Evolutionary conservation across 495 filamentous ascomycete species (phyloP).

Genomic region (Collariella sp.): DNA sequence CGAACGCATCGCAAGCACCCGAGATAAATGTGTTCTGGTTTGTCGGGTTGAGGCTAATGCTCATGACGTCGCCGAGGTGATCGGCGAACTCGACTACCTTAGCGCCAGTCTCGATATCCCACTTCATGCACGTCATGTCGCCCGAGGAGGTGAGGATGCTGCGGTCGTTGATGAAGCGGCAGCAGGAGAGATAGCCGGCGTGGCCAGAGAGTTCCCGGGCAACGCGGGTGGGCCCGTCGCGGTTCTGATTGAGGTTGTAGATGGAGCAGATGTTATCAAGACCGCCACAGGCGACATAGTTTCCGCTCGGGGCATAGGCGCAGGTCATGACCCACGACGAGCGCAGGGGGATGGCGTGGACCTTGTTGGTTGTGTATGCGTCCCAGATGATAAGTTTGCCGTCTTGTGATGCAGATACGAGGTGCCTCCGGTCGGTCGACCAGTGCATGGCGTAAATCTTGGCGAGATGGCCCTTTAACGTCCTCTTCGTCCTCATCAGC

Average conservation of each 20-base stretch:
- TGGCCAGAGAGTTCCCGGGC: conserved; percentile 95
- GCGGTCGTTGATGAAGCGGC: conserved; percentile 97
- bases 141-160: conserved; percentile 96
- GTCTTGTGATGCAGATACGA: conserved; percentile 97
- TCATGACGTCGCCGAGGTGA: conserved; percentile 98
- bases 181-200: conserved; percentile 96
- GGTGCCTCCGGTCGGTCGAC: conserved; percentile 96
- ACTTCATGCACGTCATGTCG: conserved; percentile 99
- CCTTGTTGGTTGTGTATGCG: conserved; percentile 98
- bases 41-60: conserved; percentile 97
- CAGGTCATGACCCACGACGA: conserved; percentile 99
- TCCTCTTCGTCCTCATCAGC: conserved; percentile 88
- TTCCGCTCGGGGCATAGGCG: conserved; percentile 96
- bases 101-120: conserved; percentile 95
- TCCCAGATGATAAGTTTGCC: conserved; percentile 99
- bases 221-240: conserved; percentile 92
- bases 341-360: conserved; percentile 95
- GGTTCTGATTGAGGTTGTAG: conserved; percentile 90
- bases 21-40: conserved; percentile 99
- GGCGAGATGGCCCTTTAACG: conserved; percentile 91
- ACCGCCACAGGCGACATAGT: conserved; percentile 96
- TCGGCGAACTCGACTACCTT: conserved; percentile 98
- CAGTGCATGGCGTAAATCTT: conserved; percentile 99
- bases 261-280: conserved; percentile 99
- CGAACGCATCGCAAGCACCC: conserved; percentile 95